These are phyloP conservation scores for Alternaria sp. DNA, from an alignment of 2,329 filamentous ascomycete species.

Conservation along the genomic window DNA sequence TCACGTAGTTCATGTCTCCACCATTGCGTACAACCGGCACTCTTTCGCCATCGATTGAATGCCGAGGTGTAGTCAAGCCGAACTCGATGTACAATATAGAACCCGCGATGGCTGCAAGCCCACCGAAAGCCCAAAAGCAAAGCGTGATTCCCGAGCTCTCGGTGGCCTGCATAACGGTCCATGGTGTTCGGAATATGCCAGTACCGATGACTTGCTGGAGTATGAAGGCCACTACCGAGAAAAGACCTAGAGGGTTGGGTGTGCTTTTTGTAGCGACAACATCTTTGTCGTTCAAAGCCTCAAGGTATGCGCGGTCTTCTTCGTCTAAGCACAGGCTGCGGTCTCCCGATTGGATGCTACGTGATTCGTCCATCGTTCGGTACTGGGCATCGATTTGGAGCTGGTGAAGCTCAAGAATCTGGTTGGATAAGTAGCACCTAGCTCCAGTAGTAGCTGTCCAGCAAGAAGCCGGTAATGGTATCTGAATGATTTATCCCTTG, in stretches of 20 bases:
- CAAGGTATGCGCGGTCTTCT: neutral
- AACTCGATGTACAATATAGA: neutral
- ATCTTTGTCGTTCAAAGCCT: neutral
- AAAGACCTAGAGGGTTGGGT: neutral
- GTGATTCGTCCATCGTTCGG: neutral
- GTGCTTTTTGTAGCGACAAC: neutral
- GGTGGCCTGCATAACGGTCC: neutral
- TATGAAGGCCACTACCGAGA: neutral
- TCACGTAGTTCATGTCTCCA: neutral
- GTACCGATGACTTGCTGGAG: neutral
- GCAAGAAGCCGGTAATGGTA: neutral
- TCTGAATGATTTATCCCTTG: neutral
- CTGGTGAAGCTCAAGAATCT: neutral
- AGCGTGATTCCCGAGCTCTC: neutral
- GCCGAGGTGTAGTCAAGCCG: neutral
- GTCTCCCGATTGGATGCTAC: neutral
- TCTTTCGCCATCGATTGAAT: neutral
- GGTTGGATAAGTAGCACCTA: neutral
- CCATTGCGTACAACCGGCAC: neutral
- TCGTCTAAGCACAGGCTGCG: neutral
- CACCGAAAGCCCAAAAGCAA: neutral
- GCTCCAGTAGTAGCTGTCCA: neutral
- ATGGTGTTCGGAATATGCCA: neutral
- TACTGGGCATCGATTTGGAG: neutral
- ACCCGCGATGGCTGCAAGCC: neutral